These are phyloP conservation scores for Penicillium sp. DNA, from an alignment of 2,329 filamentous ascomycete genomes.

Conservation along the genomic window DNA sequence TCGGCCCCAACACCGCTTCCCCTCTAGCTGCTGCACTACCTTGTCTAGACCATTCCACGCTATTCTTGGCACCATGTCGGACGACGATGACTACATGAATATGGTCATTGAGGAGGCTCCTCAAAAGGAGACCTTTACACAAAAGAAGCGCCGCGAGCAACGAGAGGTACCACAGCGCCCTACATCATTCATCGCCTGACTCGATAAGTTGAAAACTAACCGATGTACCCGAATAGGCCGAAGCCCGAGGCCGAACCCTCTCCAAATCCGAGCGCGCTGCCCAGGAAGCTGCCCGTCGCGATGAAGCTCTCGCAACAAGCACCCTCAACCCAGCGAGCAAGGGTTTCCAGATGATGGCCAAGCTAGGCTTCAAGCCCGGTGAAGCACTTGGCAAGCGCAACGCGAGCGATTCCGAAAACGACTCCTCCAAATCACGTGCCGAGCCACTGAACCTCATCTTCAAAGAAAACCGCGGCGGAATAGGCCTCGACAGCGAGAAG, in stretches of 20 bases:
- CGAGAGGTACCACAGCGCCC: constrained; percentile 43
- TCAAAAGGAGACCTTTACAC: constrained; percentile 63
- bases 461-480: constrained; percentile 78
- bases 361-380: constrained; percentile 84
- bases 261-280: constrained; percentile 83
- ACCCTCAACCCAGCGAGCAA: constrained; percentile 76
- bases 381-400: constrained; percentile 68
- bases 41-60: constrained; percentile 6
- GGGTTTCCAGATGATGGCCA: constrained; percentile 94
- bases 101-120: constrained; percentile 79
- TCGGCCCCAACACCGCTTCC: background rate
- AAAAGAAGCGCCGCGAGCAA: constrained; percentile 57
- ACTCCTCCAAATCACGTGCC: constrained; percentile 44
- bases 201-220: no score
- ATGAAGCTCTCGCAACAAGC: constrained; percentile 74
- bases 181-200: no score
- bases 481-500: constrained; percentile 79
- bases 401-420: constrained; percentile 19
- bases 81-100: constrained; percentile 95
- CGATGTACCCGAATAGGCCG: constrained; percentile 52
- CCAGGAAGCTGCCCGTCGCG: constrained; percentile 70
- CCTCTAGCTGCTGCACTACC: background rate
- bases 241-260: constrained; percentile 63
- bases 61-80: constrained; percentile 31
- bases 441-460: constrained; percentile 77